These are phyloP conservation scores for Yamadazyma sp. DNA, from an alignment of 805 yeast species.

Conservation along the genomic window DNA sequence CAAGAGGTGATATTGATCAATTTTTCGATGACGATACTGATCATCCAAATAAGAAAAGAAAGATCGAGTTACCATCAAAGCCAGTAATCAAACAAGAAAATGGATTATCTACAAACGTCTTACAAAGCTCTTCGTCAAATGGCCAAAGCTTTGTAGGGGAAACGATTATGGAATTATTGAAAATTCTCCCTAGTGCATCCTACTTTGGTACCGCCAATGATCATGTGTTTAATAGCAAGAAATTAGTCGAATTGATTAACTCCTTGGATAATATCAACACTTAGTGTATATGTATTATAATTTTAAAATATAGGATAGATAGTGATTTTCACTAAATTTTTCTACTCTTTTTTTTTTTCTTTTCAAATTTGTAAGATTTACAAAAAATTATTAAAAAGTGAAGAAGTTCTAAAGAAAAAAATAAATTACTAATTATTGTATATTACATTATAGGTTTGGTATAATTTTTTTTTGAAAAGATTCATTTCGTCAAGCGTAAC, in stretches of 20 bases:
- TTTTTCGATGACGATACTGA: constrained; percentile 13
- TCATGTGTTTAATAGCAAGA: constrained; percentile 52
- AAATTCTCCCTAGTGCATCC: constrained; percentile 59
- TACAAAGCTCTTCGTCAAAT: constrained; percentile 1
- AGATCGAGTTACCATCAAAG: constrained; percentile 9
- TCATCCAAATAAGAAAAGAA: constrained; percentile 14
- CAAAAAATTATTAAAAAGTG: too few relatives aligned
- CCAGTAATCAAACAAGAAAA: constrained; percentile 8
- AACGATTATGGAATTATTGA: constrained; percentile 41
- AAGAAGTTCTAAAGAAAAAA: too few relatives aligned
- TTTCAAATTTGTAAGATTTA: too few relatives aligned
- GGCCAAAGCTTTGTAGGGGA: constrained; percentile 30
- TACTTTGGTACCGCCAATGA: constrained; percentile 48
- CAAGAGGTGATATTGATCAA: background rate
- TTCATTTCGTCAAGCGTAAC: too few relatives aligned
- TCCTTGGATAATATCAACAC: constrained; percentile 5
- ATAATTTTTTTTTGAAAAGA: too few relatives aligned
- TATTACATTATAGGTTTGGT: too few relatives aligned
- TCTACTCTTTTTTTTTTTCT: too few relatives aligned
- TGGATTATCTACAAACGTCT: constrained; percentile 4
- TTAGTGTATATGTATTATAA: background rate
- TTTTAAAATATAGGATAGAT: background rate
- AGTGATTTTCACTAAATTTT: background rate
- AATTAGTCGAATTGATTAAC: constrained; percentile 42
- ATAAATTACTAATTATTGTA: too few relatives aligned